Conservation (phyloP, 2,329 filamentous ascomycete genomes). For the Aspergillus proliferans region DNA sequence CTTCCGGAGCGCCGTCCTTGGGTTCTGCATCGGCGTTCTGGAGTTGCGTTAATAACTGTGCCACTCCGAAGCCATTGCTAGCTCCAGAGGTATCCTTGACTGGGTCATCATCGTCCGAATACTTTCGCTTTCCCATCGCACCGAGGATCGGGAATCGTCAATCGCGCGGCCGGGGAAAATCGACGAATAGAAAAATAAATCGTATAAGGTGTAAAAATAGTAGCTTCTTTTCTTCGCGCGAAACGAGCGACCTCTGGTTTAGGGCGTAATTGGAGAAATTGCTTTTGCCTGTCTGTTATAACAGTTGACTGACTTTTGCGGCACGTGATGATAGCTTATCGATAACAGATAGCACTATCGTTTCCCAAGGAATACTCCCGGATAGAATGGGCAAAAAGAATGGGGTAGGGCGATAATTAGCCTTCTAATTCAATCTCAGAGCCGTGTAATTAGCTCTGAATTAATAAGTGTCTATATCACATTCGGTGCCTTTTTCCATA, state of each 20-base stretch:
- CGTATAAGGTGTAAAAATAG: background rate
- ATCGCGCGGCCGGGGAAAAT: background rate
- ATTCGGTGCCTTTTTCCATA: background rate
- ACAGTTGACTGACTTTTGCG: background rate
- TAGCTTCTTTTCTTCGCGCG: too few relatives aligned
- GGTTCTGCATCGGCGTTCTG: slow-evolving; percentile 15
- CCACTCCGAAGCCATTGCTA: slow-evolving; percentile 23
- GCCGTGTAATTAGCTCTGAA: too few relatives aligned
- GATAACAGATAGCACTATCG: background rate
- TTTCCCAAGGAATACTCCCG: too few relatives aligned
- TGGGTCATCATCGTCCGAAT: slow-evolving; percentile 18
- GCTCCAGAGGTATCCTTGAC: slow-evolving; percentile 10
- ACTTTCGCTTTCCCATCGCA: slow-evolving; percentile 31
- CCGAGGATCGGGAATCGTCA: background rate
- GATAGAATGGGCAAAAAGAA: too few relatives aligned
- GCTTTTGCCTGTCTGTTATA: too few relatives aligned
- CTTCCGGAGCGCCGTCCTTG: slow-evolving; percentile 1
- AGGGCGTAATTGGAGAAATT: background rate
- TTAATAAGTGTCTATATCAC: too few relatives aligned
- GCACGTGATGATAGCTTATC: background rate
- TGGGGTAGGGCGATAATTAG: too few relatives aligned
- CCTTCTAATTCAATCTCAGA: too few relatives aligned
- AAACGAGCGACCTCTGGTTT: too few relatives aligned
- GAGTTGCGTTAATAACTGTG: slow-evolving; percentile 26
- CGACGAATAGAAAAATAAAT: background rate